A percentile compares a stretch with the other conserved stretches of the same genome.
Conservation (phyloP, 768 basidiomycete genomes). For the Collybiopsis luxurians region DNA sequence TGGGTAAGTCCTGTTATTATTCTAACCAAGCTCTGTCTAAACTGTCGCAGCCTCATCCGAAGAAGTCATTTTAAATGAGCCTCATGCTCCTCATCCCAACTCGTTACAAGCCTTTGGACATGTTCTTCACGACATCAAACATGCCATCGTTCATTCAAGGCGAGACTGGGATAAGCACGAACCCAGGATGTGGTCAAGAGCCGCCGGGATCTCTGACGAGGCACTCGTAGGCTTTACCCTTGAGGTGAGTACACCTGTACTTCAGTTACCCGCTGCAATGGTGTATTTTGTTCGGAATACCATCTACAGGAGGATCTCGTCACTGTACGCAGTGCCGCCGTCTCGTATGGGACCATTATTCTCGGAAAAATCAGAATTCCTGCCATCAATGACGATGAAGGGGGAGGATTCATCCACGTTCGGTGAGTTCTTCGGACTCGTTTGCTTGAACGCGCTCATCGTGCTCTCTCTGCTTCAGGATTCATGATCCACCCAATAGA, state of each 20-base stretch:
- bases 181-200: constrained; percentile 43
- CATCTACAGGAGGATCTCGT: constrained; percentile 34
- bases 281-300: not conserved
- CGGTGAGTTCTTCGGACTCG: constrained; percentile 39
- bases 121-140: not conserved
- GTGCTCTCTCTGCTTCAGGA: constrained; percentile 38
- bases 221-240: constrained; percentile 53
- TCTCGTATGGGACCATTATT: constrained; percentile 69
- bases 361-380: constrained; percentile 76
- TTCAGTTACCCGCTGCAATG: not conserved
- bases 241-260: constrained; percentile 29
- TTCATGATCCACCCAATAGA: constrained; percentile 74
- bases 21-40: not conserved
- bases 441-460: not conserved
- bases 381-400: constrained; percentile 57
- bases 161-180: constrained; percentile 71
- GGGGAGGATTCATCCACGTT: constrained; percentile 68
- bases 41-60: constrained; percentile 50
- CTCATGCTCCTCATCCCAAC: constrained; percentile 58
- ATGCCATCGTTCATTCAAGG: not conserved
- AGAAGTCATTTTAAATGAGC: constrained; percentile 50
- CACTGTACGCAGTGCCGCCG: constrained; percentile 48
- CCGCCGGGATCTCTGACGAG: constrained; percentile 45
- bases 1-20: not conserved
- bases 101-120: constrained; percentile 65